These are phyloP conservation scores for Mikania micrantha DNA, from an alignment of 129 eudicot genomes.

Conservation along the genomic window DNA sequence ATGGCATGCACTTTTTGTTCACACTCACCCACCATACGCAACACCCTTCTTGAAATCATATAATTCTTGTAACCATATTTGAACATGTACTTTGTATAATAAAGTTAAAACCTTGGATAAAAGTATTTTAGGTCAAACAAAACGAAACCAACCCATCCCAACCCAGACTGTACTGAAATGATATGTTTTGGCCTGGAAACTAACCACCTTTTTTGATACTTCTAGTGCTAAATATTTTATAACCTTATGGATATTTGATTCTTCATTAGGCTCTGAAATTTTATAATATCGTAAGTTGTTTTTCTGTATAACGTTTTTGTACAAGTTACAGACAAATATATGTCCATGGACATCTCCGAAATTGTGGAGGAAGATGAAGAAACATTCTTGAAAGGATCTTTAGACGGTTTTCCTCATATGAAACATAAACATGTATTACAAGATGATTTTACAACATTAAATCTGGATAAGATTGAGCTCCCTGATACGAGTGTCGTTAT, in stretches of 20 bases:
- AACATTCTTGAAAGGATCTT: constrained; percentile 53
- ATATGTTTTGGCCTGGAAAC: not conserved
- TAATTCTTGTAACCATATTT: not conserved
- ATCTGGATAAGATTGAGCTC: constrained; percentile 38
- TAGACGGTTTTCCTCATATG: constrained; percentile 36
- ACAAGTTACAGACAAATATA: constrained; percentile 53
- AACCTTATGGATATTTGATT: not conserved
- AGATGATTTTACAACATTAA: constrained; percentile 27
- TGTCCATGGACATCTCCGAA: constrained; percentile 41
- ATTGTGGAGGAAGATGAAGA: constrained; percentile 83
- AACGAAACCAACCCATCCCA: not conserved
- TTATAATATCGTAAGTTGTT: not conserved
- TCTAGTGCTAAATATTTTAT: not conserved
- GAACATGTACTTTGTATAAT: not conserved
- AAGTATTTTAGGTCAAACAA: not conserved
- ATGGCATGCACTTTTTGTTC: too few species aligned
- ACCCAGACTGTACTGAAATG: not conserved
- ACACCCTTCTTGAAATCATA: not conserved
- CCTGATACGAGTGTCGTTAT: constrained; percentile 22
- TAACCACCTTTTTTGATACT: not conserved
- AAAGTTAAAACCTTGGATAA: not conserved
- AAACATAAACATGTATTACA: constrained; percentile 25
- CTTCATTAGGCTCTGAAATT: not conserved
- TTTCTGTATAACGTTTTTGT: constrained; percentile 16
- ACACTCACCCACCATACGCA: too few species aligned